phyloP scores from a whole-genome alignment of 73 alveolate genomes.

The Blepharisma stoltei region DNA sequence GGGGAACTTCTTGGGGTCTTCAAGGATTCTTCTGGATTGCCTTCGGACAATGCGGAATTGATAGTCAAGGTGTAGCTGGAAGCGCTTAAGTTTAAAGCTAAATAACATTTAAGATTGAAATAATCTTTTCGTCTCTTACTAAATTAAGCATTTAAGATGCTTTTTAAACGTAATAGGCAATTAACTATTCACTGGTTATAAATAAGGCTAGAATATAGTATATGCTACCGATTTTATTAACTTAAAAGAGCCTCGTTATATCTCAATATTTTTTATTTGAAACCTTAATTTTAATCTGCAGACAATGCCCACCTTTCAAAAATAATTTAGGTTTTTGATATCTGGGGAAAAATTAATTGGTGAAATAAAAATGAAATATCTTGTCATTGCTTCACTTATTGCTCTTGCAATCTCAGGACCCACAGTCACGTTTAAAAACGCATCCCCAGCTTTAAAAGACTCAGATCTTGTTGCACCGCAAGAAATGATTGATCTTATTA shows the following conservation, averaged over 20 bases:
- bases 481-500: neutral
- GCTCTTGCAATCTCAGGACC: too few species aligned
- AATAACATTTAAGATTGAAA: neutral
- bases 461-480: neutral
- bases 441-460: neutral
- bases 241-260: neutral
- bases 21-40: constrained; percentile 43
- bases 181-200: neutral
- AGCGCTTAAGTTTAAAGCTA: constrained; percentile 3
- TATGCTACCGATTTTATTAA: neutral
- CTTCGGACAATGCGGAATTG: constrained; percentile 21
- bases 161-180: neutral
- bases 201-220: neutral
- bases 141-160: neutral
- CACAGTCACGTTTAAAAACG: too few species aligned
- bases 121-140: neutral
- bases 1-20: constrained; percentile 86
- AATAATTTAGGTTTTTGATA: too few species aligned
- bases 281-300: too few species aligned
- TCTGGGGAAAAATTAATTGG: too few species aligned
- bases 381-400: too few species aligned
- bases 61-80: constrained; percentile 10
- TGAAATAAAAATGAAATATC: too few species aligned
- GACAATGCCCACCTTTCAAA: too few species aligned
- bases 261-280: too few species aligned